A percentile compares a stretch with the other conserved stretches of the same genome.
Evolutionary conservation across 257 asterid species (phyloP).

Genomic region (Solanum sejunctum): DNA sequence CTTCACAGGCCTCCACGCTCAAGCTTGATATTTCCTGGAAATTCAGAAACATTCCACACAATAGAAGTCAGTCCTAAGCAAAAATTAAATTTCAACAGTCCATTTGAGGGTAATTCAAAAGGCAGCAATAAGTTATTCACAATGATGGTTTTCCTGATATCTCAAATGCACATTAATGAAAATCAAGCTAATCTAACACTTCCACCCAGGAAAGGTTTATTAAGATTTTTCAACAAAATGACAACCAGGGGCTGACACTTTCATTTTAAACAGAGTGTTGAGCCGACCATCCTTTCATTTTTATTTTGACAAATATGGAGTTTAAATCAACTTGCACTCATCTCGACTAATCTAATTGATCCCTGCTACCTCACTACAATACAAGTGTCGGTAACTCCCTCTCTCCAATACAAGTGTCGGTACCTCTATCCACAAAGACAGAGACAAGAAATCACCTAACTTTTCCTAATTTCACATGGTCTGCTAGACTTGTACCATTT

Average conservation of each 20-base stretch:
- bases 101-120: neutral
- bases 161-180: neutral
- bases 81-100: neutral
- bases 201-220: neutral
- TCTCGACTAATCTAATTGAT: neutral
- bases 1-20: constrained; percentile 86
- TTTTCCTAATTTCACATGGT: neutral
- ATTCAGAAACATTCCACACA: neutral
- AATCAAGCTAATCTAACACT: neutral
- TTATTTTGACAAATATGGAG: neutral
- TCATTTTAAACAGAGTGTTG: neutral
- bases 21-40: constrained; percentile 89
- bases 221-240: neutral
- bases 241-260: neutral
- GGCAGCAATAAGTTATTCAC: neutral
- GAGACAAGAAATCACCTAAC: neutral
- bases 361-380: neutral
- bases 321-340: neutral
- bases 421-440: neutral
- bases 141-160: neutral
- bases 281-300: neutral
- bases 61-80: constrained; percentile 1
- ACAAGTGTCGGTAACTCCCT: neutral
- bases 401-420: neutral
- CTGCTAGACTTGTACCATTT: neutral